Conservation (phyloP, 1,284 basidiomycete genomes). For the Ceratobasidium sp. region DNA sequence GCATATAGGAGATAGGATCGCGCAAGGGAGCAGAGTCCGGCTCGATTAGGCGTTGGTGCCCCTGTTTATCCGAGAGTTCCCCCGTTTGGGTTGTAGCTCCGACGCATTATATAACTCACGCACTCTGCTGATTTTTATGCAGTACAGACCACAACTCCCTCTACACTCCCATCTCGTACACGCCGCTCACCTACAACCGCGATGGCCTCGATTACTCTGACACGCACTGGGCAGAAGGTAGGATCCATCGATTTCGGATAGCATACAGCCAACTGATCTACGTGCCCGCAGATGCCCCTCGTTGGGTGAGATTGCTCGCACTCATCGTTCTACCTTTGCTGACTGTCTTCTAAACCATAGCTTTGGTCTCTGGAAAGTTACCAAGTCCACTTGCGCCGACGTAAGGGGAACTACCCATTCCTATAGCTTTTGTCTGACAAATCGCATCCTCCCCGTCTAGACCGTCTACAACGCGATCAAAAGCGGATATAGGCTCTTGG, state of each 20-base stretch:
- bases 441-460: neutral
- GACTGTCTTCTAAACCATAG: slow-evolving; percentile 50
- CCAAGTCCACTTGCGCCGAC: slow-evolving; percentile 64
- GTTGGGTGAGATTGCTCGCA: slow-evolving; percentile 58
- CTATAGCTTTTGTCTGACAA: too few species aligned
- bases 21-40: slow-evolving; percentile 27
- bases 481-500: slow-evolving; percentile 54
- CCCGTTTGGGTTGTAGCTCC: slow-evolving; percentile 24
- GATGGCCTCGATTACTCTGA: slow-evolving; percentile 63
- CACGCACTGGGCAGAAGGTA: slow-evolving; percentile 68
- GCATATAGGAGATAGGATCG: slow-evolving; percentile 24
- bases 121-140: neutral
- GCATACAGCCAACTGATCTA: slow-evolving; percentile 38
- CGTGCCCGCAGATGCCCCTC: slow-evolving; percentile 60
- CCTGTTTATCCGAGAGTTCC: slow-evolving; percentile 8
- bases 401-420: slow-evolving; percentile 51
- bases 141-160: slow-evolving; percentile 30
- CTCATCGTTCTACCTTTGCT: slow-evolving; percentile 20
- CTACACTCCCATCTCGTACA: slow-evolving; percentile 35
- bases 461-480: slow-evolving; percentile 56
- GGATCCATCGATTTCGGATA: slow-evolving; percentile 17
- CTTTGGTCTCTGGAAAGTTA: slow-evolving; percentile 76
- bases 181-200: slow-evolving; percentile 21
- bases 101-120: slow-evolving; percentile 2
- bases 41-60: neutral